Evolutionary conservation across 1,284 basidiomycete species (phyloP).

Genomic region (Fistulinella cinereoalba): DNA sequence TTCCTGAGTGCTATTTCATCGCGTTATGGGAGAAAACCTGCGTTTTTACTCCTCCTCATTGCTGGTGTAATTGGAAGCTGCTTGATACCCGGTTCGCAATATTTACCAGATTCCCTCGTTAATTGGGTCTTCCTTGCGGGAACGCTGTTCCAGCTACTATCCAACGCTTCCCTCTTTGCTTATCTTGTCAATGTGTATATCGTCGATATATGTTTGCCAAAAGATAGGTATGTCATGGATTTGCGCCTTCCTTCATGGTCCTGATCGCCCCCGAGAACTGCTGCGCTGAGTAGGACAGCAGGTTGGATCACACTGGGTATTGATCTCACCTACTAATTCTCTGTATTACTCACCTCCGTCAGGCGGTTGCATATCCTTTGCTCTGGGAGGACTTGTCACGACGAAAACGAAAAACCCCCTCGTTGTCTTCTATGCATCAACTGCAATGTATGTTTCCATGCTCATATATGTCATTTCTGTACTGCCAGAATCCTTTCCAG

Average conservation of each 20-base stretch:
- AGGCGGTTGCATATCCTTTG: background rate
- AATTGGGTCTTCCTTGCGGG: constrained; percentile 18
- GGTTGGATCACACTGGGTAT: no score
- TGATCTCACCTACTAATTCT: background rate
- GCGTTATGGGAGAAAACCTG: constrained; percentile 31
- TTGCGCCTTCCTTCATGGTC: no score
- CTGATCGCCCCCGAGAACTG: no score
- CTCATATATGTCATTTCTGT: background rate
- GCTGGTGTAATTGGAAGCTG: constrained; percentile 13
- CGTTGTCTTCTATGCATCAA: background rate
- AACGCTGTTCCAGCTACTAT: constrained; percentile 16
- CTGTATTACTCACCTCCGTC: background rate
- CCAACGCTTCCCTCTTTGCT: background rate
- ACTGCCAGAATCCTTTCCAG: background rate
- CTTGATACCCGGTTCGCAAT: constrained; percentile 22
- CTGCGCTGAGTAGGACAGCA: no score
- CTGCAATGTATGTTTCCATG: background rate
- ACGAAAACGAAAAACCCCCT: background rate
- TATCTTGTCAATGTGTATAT: no score
- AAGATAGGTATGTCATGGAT: constrained; percentile 4
- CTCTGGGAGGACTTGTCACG: background rate
- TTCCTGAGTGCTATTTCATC: constrained; percentile 26
- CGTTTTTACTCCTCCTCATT: constrained; percentile 20
- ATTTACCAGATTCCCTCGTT: constrained; percentile 8
- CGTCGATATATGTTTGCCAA: no score